Evolutionary conservation across 768 basidiomycete genomes (phyloP).

Genomic region (Mycena polygramma): DNA sequence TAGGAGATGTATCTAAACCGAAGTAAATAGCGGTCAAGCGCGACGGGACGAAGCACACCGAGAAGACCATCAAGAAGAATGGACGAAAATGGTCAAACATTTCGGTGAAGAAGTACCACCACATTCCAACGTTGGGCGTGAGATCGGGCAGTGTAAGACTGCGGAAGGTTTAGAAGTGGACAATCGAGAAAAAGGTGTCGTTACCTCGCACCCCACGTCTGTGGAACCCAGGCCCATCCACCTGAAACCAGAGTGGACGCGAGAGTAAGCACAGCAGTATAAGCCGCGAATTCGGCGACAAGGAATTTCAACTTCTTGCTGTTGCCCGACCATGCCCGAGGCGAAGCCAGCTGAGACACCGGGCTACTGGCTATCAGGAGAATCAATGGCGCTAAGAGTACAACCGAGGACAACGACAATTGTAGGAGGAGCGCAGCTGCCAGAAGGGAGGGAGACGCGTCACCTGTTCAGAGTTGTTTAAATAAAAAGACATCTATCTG

Average conservation of each 20-base stretch:
- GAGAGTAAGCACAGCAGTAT: conserved; percentile 60
- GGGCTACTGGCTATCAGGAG: conserved; percentile 74
- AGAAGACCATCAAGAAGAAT: conserved; percentile 96
- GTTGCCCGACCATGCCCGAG: conserved; percentile 53
- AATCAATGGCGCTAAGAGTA: conserved; percentile 76
- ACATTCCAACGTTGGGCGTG: conserved; percentile 93
- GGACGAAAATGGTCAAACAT: conserved; percentile 99
- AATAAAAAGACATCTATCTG: conserved; percentile 40
- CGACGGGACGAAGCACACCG: conserved; percentile 62
- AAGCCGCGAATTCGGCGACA: conserved; percentile 64
- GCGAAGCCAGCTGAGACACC: conserved; percentile 77
- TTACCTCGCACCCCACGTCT: conserved; percentile 91
- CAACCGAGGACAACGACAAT: conserved; percentile 75
- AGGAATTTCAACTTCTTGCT: conserved; percentile 51
- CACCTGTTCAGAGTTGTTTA: conserved; percentile 59
- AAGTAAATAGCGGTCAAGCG: background rate
- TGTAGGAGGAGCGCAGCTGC: conserved; percentile 80
- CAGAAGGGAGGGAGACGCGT: conserved; percentile 68
- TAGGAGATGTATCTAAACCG: conserved; percentile 77
- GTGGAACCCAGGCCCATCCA: conserved; percentile 74
- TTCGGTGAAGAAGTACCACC: conserved; percentile 99
- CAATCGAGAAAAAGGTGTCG: background rate
- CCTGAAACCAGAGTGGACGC: conserved; percentile 71
- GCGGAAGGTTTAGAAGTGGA: conserved; percentile 18
- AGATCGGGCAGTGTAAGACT: conserved; percentile 90